phyloP scores from a whole-genome alignment of 2,329 filamentous ascomycete species.

The Coniella vitis region DNA sequence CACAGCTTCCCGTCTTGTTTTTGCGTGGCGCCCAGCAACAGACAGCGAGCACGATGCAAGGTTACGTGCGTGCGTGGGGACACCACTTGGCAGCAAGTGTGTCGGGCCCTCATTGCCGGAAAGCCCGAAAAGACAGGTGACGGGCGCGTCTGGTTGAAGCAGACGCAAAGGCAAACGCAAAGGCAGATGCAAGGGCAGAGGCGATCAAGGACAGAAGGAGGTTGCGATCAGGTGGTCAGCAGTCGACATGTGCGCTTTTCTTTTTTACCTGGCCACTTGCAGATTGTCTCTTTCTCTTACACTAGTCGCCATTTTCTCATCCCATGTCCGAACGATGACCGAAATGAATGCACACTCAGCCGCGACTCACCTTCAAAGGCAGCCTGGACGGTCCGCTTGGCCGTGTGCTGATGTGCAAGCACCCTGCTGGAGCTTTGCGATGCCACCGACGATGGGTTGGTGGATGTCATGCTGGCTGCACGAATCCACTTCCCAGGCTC shows the following conservation, averaged over 20 bases:
- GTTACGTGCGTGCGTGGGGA: neutral
- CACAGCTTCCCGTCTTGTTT: too few species aligned
- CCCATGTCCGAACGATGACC: too few species aligned
- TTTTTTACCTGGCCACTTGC: too few species aligned
- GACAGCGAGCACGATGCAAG: neutral
- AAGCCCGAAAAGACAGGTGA: slow-evolving; percentile 10
- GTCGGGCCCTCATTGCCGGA: slow-evolving; percentile 4
- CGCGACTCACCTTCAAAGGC: slow-evolving; percentile 50
- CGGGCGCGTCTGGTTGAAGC: slow-evolving; percentile 2
- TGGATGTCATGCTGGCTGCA: slow-evolving; percentile 40
- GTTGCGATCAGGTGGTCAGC: neutral
- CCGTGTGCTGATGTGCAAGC: slow-evolving; percentile 7
- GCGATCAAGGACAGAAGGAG: neutral
- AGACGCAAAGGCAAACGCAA: too few species aligned
- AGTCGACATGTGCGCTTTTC: too few species aligned
- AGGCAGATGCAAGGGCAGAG: neutral
- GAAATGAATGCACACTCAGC: neutral
- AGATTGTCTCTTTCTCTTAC: too few species aligned
- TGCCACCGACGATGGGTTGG: slow-evolving; percentile 42
- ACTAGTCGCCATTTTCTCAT: neutral
- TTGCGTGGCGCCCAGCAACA: too few species aligned
- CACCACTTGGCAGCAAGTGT: too few species aligned
- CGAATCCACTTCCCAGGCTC: too few species aligned
- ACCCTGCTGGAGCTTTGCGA: slow-evolving; percentile 11
- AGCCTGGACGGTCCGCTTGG: slow-evolving; percentile 52